Evolutionary conservation across 2,329 filamentous ascomycete genomes (phyloP).

Genomic region (Alternaria ethzedia): DNA sequence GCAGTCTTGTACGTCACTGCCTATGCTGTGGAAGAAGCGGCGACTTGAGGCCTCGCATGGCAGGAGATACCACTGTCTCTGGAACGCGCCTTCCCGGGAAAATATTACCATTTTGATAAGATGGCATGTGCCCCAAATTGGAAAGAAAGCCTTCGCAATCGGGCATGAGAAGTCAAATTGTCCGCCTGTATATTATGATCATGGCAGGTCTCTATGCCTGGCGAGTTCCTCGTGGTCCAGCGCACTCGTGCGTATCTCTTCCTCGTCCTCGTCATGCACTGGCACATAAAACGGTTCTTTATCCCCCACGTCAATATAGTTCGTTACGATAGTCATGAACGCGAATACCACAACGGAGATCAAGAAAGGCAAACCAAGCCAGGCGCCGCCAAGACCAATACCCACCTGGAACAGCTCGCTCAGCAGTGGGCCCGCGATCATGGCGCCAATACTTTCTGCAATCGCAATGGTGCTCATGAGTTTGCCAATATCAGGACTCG

Average conservation of each 20-base stretch:
- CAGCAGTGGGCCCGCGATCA: conserved; percentile 56
- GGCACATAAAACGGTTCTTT: conserved; percentile 27
- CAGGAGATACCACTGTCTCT: background rate
- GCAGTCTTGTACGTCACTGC: background rate
- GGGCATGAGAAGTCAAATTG: background rate
- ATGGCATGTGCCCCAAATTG: background rate
- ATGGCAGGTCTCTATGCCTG: background rate
- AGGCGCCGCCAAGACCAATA: conserved; percentile 53
- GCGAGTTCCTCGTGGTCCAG: conserved; percentile 16
- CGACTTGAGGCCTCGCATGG: background rate
- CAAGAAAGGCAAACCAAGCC: conserved; percentile 57
- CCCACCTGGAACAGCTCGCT: conserved; percentile 56
- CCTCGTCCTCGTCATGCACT: conserved; percentile 23
- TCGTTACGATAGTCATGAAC: conserved; percentile 34
- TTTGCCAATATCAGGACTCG: conserved; percentile 52
- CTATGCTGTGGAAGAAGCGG: background rate
- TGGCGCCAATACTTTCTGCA: conserved; percentile 55
- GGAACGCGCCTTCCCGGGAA: background rate
- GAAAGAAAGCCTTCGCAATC: background rate
- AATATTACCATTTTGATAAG: background rate
- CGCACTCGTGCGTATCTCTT: conserved; percentile 15
- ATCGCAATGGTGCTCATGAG: conserved; percentile 59
- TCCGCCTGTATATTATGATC: background rate
- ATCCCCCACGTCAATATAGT: conserved; percentile 34
- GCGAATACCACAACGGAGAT: conserved; percentile 31